Base-by-base conservation (phyloP, 2,329 filamentous ascomycete genomes). In the Fonsecaea pugnacius region DNA sequence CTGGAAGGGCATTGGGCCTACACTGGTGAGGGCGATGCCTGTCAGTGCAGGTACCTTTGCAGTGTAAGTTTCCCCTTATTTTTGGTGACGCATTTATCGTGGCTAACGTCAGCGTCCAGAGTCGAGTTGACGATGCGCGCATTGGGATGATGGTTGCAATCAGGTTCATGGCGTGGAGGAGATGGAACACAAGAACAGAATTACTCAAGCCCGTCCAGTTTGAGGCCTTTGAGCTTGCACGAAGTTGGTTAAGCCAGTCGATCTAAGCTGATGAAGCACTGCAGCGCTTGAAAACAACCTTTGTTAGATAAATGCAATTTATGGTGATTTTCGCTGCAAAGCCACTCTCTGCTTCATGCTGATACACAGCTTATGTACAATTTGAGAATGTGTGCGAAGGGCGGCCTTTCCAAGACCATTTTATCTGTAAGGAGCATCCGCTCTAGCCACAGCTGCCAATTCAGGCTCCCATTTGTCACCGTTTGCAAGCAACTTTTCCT, bases 381-480 rank as follows among this genome's bases (percentile, higher is more conserved):
- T 38, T 51, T 55, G 24, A 58, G 46, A 53, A 33, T 9, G 32
- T 51, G 30, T 27, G 52, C 46, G 6, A 33, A 33, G 32, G 12
- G 27, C n/a, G 9, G 30, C 32, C 48, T 32, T 38, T 16, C 43
- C 21, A 24, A 38, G 51, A 9, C 18, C 43, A 48, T 14, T 59
- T 84, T 88, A 94, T 85, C 91, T 86, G 83, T 93, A 98, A 58
- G 94, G 94, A 61, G 93, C 88, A 84, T 99, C 95, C 67, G 95
- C 95, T 75, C 92, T 89, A 76, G 95, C 95, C 71, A 87, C 89
- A 64, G 95, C 94, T 1, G 94, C 94, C 75, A 99, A 84, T 81
- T 99, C 95, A 7, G 95, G 93, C 83, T 99, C 95, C 95, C 95
- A 99, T 81, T 93, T 94, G 82, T 96, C 92, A 74, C 92, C 91